Evolutionary conservation across 1,284 basidiomycete species (phyloP).

Genomic region (Leccinum holopus): DNA sequence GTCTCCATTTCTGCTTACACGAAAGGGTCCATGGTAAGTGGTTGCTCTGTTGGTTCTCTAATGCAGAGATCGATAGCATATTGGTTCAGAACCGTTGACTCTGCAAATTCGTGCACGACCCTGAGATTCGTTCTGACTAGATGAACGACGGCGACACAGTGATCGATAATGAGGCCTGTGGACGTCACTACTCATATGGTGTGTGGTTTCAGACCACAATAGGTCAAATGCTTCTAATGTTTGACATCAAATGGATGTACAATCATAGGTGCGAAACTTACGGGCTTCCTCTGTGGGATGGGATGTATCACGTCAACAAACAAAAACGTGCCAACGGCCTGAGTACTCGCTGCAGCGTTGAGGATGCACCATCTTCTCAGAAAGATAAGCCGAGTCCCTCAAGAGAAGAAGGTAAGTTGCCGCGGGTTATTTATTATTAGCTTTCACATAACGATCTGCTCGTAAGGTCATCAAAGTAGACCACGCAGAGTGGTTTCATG

Average conservation of each 20-base stretch:
- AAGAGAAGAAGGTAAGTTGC: conserved; percentile 17
- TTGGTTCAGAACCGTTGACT: not conserved
- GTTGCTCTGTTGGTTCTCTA: conserved; percentile 10
- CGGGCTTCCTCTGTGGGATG: conserved; percentile 1
- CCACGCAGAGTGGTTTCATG: conserved; percentile 7
- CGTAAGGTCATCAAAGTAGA: conserved; percentile 2
- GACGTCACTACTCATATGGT: conserved; percentile 1
- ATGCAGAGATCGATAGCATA: conserved; percentile 15
- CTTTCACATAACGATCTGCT: conserved; percentile 2
- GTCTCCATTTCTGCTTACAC: conserved; percentile 4
- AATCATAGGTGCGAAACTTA: not conserved
- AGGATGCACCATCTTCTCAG: conserved; percentile 16
- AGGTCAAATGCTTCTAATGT: not conserved
- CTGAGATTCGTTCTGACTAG: conserved; percentile 9
- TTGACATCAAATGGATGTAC: not conserved
- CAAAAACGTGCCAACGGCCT: not conserved
- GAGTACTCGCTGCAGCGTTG: not conserved
- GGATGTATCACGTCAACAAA: conserved; percentile 16
- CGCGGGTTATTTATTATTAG: conserved; percentile 12
- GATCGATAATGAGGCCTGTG: conserved; percentile 8
- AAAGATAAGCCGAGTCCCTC: conserved; percentile 16
- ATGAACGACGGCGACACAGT: conserved; percentile 2
- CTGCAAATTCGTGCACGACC: conserved; percentile 6
- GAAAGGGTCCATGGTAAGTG: conserved; percentile 5
- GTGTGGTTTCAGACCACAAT: not conserved